phyloP scores from a whole-genome alignment of 805 yeast genomes.

The Danielozyma ontarioensis region DNA sequence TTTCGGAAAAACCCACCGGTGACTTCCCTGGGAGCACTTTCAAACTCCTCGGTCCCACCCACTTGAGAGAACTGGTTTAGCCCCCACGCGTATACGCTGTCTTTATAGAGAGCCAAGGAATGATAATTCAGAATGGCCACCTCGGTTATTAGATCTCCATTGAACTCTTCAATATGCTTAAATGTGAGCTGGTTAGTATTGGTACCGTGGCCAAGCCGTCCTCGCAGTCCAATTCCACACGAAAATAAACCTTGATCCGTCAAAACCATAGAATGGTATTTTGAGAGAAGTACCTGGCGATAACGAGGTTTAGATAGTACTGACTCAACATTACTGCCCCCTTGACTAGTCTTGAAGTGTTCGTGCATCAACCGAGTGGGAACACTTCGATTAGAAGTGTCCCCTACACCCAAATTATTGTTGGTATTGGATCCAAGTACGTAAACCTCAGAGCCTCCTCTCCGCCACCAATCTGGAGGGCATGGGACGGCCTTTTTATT shows the following conservation, averaged over 20 bases:
- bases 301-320: conserved; percentile 37
- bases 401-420: conserved; percentile 63
- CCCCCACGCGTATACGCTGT: conserved; percentile 75
- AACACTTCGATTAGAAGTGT: conserved; percentile 40
- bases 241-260: conserved; percentile 54
- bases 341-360: conserved; percentile 15
- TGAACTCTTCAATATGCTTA: conserved; percentile 35
- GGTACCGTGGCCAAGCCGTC: conserved; percentile 58
- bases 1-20: conserved; percentile 39
- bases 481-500: conserved; percentile 1
- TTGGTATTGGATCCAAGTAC: conserved; percentile 62
- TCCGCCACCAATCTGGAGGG: conserved; percentile 36
- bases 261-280: conserved; percentile 58
- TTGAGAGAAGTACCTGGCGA: conserved; percentile 48
- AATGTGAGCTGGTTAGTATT: conserved; percentile 36
- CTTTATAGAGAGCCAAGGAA: conserved; percentile 49
- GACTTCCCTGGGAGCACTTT: conserved; percentile 36
- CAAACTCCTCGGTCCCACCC: conserved; percentile 41
- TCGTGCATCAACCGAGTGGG: conserved; percentile 36
- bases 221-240: conserved; percentile 66
- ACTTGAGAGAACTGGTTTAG: conserved; percentile 62
- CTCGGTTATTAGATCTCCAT: conserved; percentile 18
- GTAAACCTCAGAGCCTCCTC: conserved; percentile 57
- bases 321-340: too few species aligned
- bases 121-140: conserved; percentile 64